A percentile compares a stretch with the other conserved stretches of the same genome.
These are phyloP conservation scores for Nicotiana sylvestris DNA, from an alignment of 257 asterid genomes.

Conservation along the genomic window DNA sequence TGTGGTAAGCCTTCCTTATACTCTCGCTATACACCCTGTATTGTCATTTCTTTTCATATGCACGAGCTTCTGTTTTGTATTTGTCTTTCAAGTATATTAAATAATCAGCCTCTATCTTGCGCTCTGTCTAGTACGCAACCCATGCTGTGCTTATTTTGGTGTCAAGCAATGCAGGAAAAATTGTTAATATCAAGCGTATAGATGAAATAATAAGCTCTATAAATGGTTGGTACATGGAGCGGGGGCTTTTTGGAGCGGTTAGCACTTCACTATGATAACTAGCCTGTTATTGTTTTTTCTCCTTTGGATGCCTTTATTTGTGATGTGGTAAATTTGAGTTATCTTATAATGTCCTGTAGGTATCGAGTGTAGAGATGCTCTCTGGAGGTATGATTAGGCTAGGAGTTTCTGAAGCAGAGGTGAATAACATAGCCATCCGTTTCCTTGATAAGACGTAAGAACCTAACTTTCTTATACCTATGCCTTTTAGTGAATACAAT, in stretches of 20 bases:
- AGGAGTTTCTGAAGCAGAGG: constrained; percentile 95
- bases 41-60: not conserved
- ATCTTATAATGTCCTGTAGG: constrained; percentile 39
- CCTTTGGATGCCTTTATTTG: not conserved
- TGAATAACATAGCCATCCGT: constrained; percentile 76
- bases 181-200: constrained; percentile 78
- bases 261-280: constrained; percentile 22
- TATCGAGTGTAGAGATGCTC: constrained; percentile 87
- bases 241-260: constrained; percentile 98
- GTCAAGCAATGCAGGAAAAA: constrained; percentile 88
- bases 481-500: not conserved
- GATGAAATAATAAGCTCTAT: constrained; percentile 90
- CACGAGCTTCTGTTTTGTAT: constrained; percentile 1
- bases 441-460: constrained; percentile 91
- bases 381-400: constrained; percentile 92
- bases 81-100: not conserved
- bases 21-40: not conserved
- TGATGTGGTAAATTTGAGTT: constrained; percentile 10
- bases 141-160: constrained; percentile 31
- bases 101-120: not conserved
- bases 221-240: constrained; percentile 95
- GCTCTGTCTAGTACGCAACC: constrained; percentile 43
- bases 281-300: not conserved
- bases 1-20: constrained; percentile 52
- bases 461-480: not conserved